phyloP scores from a whole-genome alignment of 1,139 yeast genomes.

The Blastobotrys raffinosifermentans region DNA sequence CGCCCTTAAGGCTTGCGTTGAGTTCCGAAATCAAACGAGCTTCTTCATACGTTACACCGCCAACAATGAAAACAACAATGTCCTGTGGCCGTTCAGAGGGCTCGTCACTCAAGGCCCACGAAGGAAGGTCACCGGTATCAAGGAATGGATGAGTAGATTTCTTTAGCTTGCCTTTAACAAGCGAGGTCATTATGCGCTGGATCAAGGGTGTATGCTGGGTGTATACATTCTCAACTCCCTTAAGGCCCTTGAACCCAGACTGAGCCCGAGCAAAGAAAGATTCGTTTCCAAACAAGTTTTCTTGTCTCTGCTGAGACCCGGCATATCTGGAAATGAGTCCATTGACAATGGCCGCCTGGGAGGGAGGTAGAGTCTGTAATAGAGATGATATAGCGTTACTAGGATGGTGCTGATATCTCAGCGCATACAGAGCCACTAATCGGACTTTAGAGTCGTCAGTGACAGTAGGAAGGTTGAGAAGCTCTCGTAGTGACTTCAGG shows the following conservation, averaged over 20 bases:
- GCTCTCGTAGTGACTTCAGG: conserved; percentile 41
- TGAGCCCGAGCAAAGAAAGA: conserved; percentile 40
- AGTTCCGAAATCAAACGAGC: conserved; percentile 74
- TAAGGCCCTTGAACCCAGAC: conserved; percentile 39
- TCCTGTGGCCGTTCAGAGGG: conserved; percentile 52
- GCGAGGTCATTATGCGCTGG: conserved; percentile 44
- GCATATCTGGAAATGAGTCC: conserved; percentile 30
- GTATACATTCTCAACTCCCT: conserved; percentile 51
- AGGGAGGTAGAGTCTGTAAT: conserved; percentile 32
- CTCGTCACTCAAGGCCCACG: conserved; percentile 24
- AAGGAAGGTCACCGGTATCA: conserved; percentile 29
- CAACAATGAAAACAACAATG: conserved; percentile 72
- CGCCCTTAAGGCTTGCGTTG: conserved; percentile 47
- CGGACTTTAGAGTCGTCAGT: conserved; percentile 44
- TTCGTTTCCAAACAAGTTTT: conserved; percentile 39
- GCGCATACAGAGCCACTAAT: conserved; percentile 64
- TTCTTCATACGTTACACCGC: conserved; percentile 92
- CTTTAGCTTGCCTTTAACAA: conserved; percentile 48
- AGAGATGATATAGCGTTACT: conserved; percentile 38
- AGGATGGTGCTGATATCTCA: conserved; percentile 53
- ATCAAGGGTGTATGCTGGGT: conserved; percentile 76
- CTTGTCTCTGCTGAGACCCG: conserved; percentile 41
- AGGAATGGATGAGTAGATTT: conserved; percentile 45
- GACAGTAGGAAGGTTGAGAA: conserved; percentile 34
- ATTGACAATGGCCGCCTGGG: conserved; percentile 25